A percentile compares a stretch with the other conserved stretches of the same genome.
These are phyloP conservation scores for Monosporascus sp. DNA, from an alignment of 2,329 filamentous ascomycete genomes.

Conservation along the genomic window DNA sequence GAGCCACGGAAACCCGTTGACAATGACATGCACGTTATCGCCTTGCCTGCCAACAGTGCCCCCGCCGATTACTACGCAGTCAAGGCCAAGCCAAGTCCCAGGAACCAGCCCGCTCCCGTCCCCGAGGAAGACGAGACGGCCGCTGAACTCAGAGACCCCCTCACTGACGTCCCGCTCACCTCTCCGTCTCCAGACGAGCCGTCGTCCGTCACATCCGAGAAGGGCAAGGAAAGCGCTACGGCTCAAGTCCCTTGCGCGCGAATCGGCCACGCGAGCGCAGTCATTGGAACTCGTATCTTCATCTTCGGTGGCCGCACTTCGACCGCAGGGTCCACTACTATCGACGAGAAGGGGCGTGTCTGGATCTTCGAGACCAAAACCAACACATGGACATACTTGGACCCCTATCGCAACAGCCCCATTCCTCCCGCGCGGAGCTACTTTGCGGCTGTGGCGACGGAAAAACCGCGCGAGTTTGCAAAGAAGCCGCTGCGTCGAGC, in stretches of 20 bases:
- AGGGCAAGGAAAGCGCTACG: constrained; percentile 35
- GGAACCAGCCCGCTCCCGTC: constrained; percentile 16
- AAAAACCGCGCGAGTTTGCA: constrained; percentile 49
- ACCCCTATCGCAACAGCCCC: constrained; percentile 45
- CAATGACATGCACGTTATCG: constrained; percentile 64
- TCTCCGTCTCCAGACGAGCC: constrained; percentile 20
- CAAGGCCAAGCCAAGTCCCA: constrained; percentile 38
- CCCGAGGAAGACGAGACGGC: constrained; percentile 24
- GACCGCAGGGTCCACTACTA: constrained; percentile 54
- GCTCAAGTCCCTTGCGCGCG: constrained; percentile 56
- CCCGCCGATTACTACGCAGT: constrained; percentile 55
- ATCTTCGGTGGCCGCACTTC: constrained; percentile 76
- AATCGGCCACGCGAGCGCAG: constrained; percentile 66
- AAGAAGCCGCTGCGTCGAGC: constrained; percentile 28
- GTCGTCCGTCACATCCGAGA: constrained; percentile 13
- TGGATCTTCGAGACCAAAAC: constrained; percentile 68
- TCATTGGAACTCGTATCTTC: constrained; percentile 67
- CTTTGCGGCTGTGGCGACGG: constrained; percentile 55
- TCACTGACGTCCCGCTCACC: constrained; percentile 37
- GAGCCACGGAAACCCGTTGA: constrained; percentile 61
- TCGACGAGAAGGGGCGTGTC: constrained; percentile 68
- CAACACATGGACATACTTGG: constrained; percentile 59
- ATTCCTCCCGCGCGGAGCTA: constrained; percentile 64
- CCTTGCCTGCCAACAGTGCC: constrained; percentile 52
- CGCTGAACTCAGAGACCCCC: constrained; percentile 28